Evolutionary conservation across 441 rosid species (phyloP).

Genomic region (Brassica balearica): DNA sequence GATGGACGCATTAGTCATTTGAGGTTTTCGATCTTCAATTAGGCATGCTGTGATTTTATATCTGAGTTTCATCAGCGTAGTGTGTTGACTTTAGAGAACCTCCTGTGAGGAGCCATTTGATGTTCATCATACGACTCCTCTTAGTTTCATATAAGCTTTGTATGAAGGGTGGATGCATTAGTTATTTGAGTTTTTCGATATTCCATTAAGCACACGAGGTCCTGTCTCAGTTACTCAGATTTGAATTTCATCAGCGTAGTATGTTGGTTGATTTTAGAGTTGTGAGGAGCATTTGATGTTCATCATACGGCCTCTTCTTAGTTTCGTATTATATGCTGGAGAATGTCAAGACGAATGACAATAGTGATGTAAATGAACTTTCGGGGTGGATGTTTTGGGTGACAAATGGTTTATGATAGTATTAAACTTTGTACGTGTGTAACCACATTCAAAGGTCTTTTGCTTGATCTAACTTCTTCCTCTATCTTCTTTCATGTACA

Average conservation of each 20-base stretch:
- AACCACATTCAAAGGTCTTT: not conserved
- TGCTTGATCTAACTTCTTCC: not conserved
- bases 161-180: not conserved
- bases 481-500: too few species aligned
- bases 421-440: not conserved
- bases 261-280: not conserved
- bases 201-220: not conserved
- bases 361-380: slow-evolving; percentile 17
- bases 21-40: not conserved
- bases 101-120: slow-evolving; percentile 14
- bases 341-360: not conserved
- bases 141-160: slow-evolving; percentile 1
- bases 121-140: slow-evolving; percentile 11
- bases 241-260: slow-evolving; percentile 11
- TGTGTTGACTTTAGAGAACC: not conserved
- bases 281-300: slow-evolving; percentile 12
- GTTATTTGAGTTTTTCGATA: not conserved
- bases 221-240: slow-evolving; percentile 27
- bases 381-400: not conserved
- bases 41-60: not conserved
- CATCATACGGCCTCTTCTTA: slow-evolving; percentile 2
- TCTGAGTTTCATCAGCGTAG: not conserved
- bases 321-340: not conserved
- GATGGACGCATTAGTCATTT: not conserved
- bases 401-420: slow-evolving; percentile 4